Evolutionary conservation across 2,329 filamentous ascomycete species (phyloP), one percentile per base, ranked within the genome.

Genomic region (Paecilomyces sp.): DNA sequence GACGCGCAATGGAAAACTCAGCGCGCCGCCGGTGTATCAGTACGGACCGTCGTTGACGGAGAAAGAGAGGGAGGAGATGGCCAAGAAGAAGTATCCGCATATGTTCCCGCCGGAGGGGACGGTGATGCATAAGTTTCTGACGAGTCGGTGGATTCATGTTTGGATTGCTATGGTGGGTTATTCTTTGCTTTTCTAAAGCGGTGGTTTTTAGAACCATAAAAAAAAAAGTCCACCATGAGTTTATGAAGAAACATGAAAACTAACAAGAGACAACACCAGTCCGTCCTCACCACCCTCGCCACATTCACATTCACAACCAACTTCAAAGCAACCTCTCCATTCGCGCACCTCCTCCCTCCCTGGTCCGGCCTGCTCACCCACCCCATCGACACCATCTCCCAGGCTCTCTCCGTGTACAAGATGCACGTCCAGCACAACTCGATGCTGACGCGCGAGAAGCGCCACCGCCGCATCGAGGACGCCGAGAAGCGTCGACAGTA

Each of bases 91-190:
- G 64, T 97, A 97, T 73, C 94, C 94, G 1, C 88, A 92, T 67
- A 87, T 95, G 83, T 92, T 96, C 82, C 89, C 93, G 54, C 87
- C 92, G 0, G 82, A 88, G 70, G 91, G 91, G 5, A 90, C 89
- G 0, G 91, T 91, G 75, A 83, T 90, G 77, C 84, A 93, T 74
- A 92, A 88, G 85, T 92, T 97, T 74, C 81, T 96, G 72, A 87
- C 90, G 66, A 93, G 85, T 72, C 83, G 84, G 61, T 78, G 79
- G 59, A 84, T 97, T 59, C 93, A 99, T 75, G 75, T 91, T 30
- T 88, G 84, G 74, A 92, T 99, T 72, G 90, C 90, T 1, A 82
- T 97, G 80, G 91, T 96, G 81, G 61, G 83, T 72, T 9, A 15
- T 22, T n/a, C 15, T 33, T 58, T 11, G 33, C 3, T 9, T 60